Evolutionary conservation across 768 basidiomycete species (phyloP), one percentile per base, ranked within the genome.

Genomic region (Tricholoma bakamatsutake): DNA sequence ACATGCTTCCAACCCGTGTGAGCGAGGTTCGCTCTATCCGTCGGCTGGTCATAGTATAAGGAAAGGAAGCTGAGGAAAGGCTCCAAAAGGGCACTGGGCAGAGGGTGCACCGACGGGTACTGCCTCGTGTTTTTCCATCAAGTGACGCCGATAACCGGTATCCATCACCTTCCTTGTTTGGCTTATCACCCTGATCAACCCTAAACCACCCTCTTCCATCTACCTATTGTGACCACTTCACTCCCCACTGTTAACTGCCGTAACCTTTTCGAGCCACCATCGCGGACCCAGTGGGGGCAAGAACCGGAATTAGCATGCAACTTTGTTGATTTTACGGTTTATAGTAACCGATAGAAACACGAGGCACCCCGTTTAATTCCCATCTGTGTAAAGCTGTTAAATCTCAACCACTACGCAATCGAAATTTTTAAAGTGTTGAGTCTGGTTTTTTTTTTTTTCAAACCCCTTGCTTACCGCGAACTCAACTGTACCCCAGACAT

Each of bases 351-450:
- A 63, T 61, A 66, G 63, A 61, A 67, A 69, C 74, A 74, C 74
- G 74, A 74, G 74, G 73, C 73, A 53, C 56, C 64, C 67, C 62
- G 64, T 67, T 69, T 69, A 67, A 58, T 70, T 69, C 71, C 69
- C 71, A 69, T 65, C 67, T 65, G 55, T 62, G 46, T 48, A 31
- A 48, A 48, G 46, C 46, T 53, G 56, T 62, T 68, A 69, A 63
- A 64, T 59, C 62, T 64, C 64, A 58, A 64, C 59, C 62, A 63
- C 59, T 62, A 61, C 62, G 62, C 62, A 61, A 63, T 63, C 59
- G 54, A 63, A 68, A 67, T 68, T 64, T 64, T 61, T 59, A 59
- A 3, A 24, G 57, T 65, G 65, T 67, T 65, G 65, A 68, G 66
- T 66, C 66, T n/a, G n/a, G 67, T 61, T 58, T 61, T 66, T 60